These are phyloP conservation scores for Fraxinus baroniana DNA, from an alignment of 305 asterid genomes.

Conservation along the genomic window DNA sequence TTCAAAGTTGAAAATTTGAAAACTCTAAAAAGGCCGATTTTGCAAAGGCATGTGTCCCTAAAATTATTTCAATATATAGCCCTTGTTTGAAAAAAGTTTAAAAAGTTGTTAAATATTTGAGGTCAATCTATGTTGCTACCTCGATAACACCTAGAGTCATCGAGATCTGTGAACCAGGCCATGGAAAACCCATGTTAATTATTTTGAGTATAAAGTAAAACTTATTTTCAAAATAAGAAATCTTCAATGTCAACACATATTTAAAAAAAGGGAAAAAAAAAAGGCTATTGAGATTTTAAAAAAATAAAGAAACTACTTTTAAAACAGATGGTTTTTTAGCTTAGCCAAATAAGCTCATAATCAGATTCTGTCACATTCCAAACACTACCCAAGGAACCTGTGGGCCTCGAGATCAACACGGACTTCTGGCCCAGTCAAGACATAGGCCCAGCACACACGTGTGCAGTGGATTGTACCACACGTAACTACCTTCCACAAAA, in stretches of 20 bases:
- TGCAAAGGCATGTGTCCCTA: too few species aligned
- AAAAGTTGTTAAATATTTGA: too few species aligned
- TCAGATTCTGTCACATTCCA: background rate
- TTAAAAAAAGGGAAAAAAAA: background rate
- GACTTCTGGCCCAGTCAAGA: conserved; percentile 31
- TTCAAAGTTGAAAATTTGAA: background rate
- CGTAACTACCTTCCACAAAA: conserved; percentile 28
- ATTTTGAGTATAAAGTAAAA: too few species aligned
- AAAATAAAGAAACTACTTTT: background rate
- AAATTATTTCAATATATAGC: too few species aligned
- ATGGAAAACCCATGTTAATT: background rate
- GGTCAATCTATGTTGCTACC: too few species aligned
- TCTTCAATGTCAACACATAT: background rate
- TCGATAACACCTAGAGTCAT: background rate
- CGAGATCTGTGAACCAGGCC: too few species aligned
- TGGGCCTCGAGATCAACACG: conserved; percentile 28
- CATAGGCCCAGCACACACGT: conserved; percentile 31
- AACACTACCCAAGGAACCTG: background rate
- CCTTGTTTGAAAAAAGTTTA: too few species aligned
- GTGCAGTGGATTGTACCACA: conserved; percentile 36
- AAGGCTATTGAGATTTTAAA: too few species aligned
- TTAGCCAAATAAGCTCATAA: background rate
- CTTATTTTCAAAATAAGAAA: too few species aligned
- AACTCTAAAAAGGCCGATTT: too few species aligned
- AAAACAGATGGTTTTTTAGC: background rate